Base-by-base conservation (phyloP, 805 yeast genomes). In the Monosporozyma servazzii region DNA sequence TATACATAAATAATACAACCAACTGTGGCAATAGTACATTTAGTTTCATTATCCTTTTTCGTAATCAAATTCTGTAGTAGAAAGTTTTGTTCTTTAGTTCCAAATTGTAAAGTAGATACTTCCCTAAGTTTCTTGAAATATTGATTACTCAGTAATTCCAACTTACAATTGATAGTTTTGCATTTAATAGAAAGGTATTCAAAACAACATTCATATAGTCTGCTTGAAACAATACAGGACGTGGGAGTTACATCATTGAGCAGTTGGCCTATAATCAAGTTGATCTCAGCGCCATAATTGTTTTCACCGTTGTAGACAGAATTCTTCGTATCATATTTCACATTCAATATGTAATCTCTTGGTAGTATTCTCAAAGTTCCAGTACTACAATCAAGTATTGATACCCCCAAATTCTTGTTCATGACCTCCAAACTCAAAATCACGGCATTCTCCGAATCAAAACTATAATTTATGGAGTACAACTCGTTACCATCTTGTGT, bases 181-280 rank as follows among this genome's bases (percentile, higher is more conserved):
- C 59, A 57, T 30, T 47, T 43, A 3, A 17, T 27, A 29, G 53
- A 39, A 4, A 62, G 44, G 30, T 23, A 47, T 1, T 51, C 44
- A 18, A 45, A 54, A 30, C 47, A 48, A 13, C 7, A 25, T 39
- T 58, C 58, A 21, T 54, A 57, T 8, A 61, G 39, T 10, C 56
- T 53, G 21, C 56, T 55, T 1, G 66, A 57, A 3, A 61, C 33
- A 15, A 63, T 17, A 45, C 61, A 59, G 9, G 52, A 20, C 3
- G 58, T 50, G 3, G 67, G 64, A 2, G 43, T 42, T 25, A 50
- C 18, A n/a, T 54, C 54, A 25, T 49, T 25, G 9, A 63, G 40
- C 3, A 62, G 23, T 10, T 51, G 49, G 29, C 54, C 62, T 13
- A 37, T 17, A 18, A 62, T 47, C 30, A 47, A 10, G 40, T 52